Percentiles rank a stretch among this genome's conserved stretches.
Conservation (phyloP, 2,329 filamentous ascomycete species). For the Truncatella angustata region DNA sequence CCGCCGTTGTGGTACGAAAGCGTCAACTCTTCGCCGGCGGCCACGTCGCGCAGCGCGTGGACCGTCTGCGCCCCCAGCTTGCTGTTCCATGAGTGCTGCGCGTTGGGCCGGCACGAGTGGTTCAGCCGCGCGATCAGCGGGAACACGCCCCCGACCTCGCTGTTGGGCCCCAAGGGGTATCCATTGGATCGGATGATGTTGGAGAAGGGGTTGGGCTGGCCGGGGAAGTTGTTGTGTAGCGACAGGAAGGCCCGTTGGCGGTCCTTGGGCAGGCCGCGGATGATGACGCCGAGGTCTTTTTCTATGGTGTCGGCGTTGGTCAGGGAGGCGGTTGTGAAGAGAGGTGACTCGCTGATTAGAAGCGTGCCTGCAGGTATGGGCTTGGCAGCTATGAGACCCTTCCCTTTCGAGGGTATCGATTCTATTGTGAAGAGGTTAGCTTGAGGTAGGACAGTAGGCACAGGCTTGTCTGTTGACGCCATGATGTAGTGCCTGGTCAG, state of each 20-base stretch:
- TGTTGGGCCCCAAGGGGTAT: conserved; percentile 5
- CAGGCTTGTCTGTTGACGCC: not conserved
- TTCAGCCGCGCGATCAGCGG: conserved; percentile 8
- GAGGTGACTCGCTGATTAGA: conserved; percentile 5
- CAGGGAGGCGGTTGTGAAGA: conserved; percentile 3
- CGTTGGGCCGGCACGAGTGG: conserved; percentile 6
- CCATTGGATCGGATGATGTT: conserved; percentile 9
- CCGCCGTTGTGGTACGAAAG: conserved; percentile 8
- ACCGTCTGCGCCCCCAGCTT: conserved; percentile 1
- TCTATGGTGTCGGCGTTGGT: not conserved
- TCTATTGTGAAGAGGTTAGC: conserved; percentile 6
- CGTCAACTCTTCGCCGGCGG: conserved; percentile 10
- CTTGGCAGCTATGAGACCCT: conserved; percentile 2
- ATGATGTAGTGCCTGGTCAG: no score
- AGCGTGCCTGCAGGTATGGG: conserved; percentile 7
- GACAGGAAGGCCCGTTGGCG: conserved; percentile 8
- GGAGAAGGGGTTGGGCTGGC: not conserved
- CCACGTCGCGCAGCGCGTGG: conserved; percentile 9
- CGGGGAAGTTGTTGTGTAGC: conserved; percentile 8
- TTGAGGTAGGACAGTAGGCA: not conserved
- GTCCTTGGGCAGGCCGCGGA: conserved; percentile 1
- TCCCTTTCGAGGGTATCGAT: conserved; percentile 7
- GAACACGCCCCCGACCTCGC: conserved; percentile 8
- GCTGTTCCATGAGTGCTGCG: conserved; percentile 2
- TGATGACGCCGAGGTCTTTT: not conserved